Base-by-base conservation (phyloP, 2,329 filamentous ascomycete species). In the Hymenoscyphus infarciens region DNA sequence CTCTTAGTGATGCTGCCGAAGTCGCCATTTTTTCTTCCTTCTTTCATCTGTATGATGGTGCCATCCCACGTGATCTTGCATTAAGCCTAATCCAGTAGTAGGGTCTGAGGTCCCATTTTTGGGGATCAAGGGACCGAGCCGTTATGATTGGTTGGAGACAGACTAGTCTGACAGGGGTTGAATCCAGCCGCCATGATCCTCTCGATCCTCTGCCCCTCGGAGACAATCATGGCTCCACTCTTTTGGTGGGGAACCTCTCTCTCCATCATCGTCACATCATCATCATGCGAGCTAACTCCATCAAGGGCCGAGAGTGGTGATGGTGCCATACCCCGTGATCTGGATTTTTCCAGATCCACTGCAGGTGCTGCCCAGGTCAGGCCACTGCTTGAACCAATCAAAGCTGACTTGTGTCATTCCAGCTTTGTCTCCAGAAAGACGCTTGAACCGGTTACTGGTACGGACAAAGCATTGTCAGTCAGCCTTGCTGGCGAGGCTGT, bases 261-360 rank as follows among this genome's bases (percentile, higher is more conserved):
- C 29, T 57, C 55, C 29, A 57, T n/a, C 19, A 19, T 33, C 29
- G 22, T 19, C 16, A 33, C 27, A 27, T n/a, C 31, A n/a, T 33
- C 16, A 3, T 42, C 16, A 19, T 27, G 35, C 35, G 25, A 57
- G 45, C 16, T 29, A 22, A 22, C 16, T 27, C n/a, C n/a, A 29
- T 16, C 2, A 11, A 38, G n/a, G 2, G 31, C 45, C 42, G 19
- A 29, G 35, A 38, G 49, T 42, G n/a, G 6, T 7, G 54, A 61
- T 61, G 60, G 57, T 56, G 60, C 60, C 60, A 61, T 61, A 61
- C 38, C 60, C 29, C 60, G 60, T 61, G 60, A 61, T 54, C 25
- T 49, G 22, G 39, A 19, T 11, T 27, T 42, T n/a, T 42, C 27
- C 27, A 16, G 16, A 10, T 10, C 5, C 16, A 31, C 19, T 25